Base-by-base conservation (phyloP, 2,329 filamentous ascomycete genomes). In the Fusarium sp. region DNA sequence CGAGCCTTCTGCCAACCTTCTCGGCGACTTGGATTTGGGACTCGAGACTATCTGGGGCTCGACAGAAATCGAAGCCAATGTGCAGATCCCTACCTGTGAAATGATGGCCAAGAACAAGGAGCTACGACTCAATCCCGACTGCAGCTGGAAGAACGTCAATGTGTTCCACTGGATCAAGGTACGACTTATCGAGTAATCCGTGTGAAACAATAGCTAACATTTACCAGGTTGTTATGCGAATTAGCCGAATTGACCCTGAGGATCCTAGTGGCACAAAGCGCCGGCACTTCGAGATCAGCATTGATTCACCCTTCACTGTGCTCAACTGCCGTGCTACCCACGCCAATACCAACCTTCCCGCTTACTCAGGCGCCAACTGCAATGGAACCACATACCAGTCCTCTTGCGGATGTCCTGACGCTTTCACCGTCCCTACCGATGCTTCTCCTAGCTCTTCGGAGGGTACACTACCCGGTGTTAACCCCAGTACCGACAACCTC, bases 121-220 rank as follows among this genome's bases (percentile, higher is more conserved):
- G 11, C 59, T 87, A 40, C 87, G 89, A 64, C 82, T 98, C 63
- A 92, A 97, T 78, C 95, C 95, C 56, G 94, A 97, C 77, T 97
- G 94, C 58, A 97, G 94, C 61, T 97, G 95, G 85, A 92, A 94
- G 76, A 97, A 97, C 69, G 95, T 97, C 55, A 93, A 96, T 75
- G 94, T 98, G 57, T 94, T 93, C 78, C 94, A 98, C 78, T 97
- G 94, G 94, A 97, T 98, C 80, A 97, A 97, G 88, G 93, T 94
- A 82, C 69, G 86, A 76, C 32, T 11, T 20, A 24, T 8, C 11
- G 20, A 7, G 15, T 27, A n/a, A 44, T 25, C 6, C 30, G 4
- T n/a, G 27, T 41, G n/a, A 4, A n/a, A 40, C 15, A 34, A 22
- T 8, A 47, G 24, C 53, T 65, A 40, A 56, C n/a, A 8, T 46